Percentiles rank a stretch among this genome's conserved stretches.
Conservation (phyloP, 2,329 filamentous ascomycete genomes). For the Amauroascus verrucosus region DNA sequence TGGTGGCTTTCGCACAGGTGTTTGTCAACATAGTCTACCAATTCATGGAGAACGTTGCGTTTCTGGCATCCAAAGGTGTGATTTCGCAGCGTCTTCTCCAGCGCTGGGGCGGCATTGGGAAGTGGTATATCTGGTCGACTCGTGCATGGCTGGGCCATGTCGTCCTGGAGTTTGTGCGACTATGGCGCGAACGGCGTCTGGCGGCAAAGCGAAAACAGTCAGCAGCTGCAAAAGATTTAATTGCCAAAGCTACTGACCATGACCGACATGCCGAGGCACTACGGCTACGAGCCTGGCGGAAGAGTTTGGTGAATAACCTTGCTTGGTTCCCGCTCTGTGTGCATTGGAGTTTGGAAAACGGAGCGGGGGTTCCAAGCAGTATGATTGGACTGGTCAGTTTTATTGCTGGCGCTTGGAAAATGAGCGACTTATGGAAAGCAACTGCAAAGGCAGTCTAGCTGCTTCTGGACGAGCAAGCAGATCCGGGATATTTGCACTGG, state of each 20-base stretch:
- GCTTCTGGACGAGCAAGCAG: neutral
- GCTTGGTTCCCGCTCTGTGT: constrained; percentile 74
- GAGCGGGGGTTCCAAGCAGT: constrained; percentile 48
- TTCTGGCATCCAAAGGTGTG: constrained; percentile 63
- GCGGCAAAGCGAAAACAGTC: constrained; percentile 16
- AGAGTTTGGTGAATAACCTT: constrained; percentile 54
- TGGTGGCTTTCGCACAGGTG: constrained; percentile 59
- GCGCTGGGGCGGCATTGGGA: constrained; percentile 44
- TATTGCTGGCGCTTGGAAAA: constrained; percentile 38
- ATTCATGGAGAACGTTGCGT: constrained; percentile 71
- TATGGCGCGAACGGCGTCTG: constrained; percentile 41
- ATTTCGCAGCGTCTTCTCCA: constrained; percentile 39
- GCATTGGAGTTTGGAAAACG: constrained; percentile 68
- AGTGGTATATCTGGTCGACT: constrained; percentile 60
- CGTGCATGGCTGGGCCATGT: constrained; percentile 75
- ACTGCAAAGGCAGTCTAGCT: constrained; percentile 20
- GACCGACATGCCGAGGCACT: constrained; percentile 23
- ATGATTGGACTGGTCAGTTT: constrained; percentile 51
- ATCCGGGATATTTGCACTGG: too few relatives aligned
- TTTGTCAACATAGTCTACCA: constrained; percentile 60
- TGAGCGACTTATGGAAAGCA: constrained; percentile 38
- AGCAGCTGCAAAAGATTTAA: neutral
- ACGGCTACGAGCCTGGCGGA: constrained; percentile 49
- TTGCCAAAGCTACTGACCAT: constrained; percentile 15
- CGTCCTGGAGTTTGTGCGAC: constrained; percentile 59